Evolutionary conservation across 202 grass and related monocot genomes (phyloP).

Genomic region (Setaria italica): DNA sequence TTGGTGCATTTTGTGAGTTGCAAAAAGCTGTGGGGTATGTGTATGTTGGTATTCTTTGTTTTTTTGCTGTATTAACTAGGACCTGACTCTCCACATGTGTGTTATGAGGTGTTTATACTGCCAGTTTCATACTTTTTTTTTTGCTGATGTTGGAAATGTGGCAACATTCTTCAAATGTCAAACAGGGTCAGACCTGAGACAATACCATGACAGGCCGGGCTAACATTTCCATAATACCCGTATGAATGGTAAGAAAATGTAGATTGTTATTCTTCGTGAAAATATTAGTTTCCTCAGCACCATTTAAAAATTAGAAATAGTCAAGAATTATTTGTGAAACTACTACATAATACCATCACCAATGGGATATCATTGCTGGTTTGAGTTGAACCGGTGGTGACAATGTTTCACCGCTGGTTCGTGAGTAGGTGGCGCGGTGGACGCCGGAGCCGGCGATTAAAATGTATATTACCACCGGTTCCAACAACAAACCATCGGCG

Average conservation of each 20-base stretch:
- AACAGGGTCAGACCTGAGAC: background rate
- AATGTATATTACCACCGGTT: too few relatives aligned
- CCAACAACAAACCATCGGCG: too few relatives aligned
- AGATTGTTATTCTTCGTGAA: background rate
- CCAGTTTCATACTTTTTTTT: too few relatives aligned
- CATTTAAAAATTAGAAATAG: background rate
- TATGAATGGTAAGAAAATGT: background rate
- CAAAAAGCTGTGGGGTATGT: background rate
- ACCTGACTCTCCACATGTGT: background rate
- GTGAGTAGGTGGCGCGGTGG: too few relatives aligned
- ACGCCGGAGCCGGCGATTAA: too few relatives aligned
- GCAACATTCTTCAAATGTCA: background rate
- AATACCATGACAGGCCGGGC: background rate
- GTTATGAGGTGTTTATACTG: background rate
- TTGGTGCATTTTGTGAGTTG: background rate
- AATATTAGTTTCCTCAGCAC: background rate
- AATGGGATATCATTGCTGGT: too few relatives aligned
- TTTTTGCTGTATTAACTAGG: background rate
- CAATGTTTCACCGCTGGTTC: too few relatives aligned
- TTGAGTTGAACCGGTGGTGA: too few relatives aligned
- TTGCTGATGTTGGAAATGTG: background rate
- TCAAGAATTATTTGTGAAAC: background rate
- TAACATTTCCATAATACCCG: background rate
- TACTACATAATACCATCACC: too few relatives aligned
- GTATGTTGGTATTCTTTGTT: background rate